Evolutionary conservation across 306 rosid genomes (phyloP).

Genomic region (Vicia faba): DNA sequence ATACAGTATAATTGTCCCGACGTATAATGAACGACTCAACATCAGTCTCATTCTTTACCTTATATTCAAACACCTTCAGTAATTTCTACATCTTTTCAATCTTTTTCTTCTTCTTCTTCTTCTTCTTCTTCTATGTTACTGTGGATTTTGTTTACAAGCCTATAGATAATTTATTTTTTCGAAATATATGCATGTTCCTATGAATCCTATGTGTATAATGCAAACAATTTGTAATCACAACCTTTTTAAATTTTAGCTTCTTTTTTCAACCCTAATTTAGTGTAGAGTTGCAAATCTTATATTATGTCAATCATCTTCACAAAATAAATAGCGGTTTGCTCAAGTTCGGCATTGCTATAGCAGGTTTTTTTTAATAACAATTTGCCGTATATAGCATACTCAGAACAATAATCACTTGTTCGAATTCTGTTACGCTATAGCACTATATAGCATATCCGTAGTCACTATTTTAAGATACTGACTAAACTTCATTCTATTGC

Average conservation of each 20-base stretch:
- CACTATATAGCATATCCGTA: no score
- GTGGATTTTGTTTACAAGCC: no score
- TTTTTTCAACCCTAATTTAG: background rate
- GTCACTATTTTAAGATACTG: background rate
- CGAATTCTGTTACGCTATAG: background rate
- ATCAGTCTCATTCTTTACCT: slow-evolving; percentile 87
- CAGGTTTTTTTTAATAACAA: background rate
- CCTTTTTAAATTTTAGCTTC: no score
- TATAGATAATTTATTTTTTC: no score
- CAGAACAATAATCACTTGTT: background rate
- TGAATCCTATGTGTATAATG: no score
- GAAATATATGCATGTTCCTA: no score
- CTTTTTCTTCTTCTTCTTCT: background rate
- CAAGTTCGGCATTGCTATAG: background rate
- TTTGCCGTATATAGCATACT: background rate
- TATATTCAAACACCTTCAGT: slow-evolving; percentile 80
- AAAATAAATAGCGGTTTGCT: background rate
- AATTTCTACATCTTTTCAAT: slow-evolving; percentile 19
- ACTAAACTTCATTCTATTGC: slow-evolving; percentile 1
- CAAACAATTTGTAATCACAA: no score
- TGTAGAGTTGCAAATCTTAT: background rate
- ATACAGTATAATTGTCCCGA: slow-evolving; percentile 84
- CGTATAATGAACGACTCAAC: slow-evolving; percentile 92
- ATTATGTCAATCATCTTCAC: slow-evolving; percentile 19
- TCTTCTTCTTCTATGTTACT: background rate